Conservation (phyloP, 202 grass and related monocot genomes). For the Musa balbisiana region DNA sequence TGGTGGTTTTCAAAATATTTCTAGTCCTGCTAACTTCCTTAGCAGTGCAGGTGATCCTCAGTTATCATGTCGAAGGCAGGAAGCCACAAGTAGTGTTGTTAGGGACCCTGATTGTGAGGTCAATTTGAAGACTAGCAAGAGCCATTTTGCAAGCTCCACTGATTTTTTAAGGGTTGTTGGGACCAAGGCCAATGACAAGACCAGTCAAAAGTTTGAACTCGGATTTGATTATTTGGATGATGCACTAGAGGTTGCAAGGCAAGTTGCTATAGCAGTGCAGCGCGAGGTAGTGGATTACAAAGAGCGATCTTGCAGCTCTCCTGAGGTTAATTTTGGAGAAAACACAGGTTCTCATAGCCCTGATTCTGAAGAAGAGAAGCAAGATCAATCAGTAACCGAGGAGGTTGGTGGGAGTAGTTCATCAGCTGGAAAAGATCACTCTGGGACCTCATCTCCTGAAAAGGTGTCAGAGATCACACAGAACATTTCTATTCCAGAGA, state of each 20-base stretch:
- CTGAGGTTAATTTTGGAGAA: slow-evolving; percentile 45
- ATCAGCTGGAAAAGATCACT: slow-evolving; percentile 31
- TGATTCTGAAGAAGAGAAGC: slow-evolving; percentile 33
- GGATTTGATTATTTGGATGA: slow-evolving; percentile 50
- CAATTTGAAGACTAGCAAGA: slow-evolving; percentile 27
- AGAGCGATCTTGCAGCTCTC: slow-evolving; percentile 57
- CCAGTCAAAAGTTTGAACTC: slow-evolving; percentile 33
- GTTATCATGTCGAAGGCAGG: not conserved
- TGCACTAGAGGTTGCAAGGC: slow-evolving; percentile 59
- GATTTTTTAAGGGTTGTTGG: slow-evolving; percentile 39
- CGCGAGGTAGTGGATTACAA: slow-evolving; percentile 67
- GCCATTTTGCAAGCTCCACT: not conserved
- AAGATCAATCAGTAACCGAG: slow-evolving; percentile 24
- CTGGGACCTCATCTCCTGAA: slow-evolving; percentile 42
- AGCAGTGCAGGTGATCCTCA: not conserved
- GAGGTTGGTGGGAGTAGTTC: slow-evolving; percentile 40
- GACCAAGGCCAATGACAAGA: slow-evolving; percentile 20
- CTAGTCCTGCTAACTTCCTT: not conserved
- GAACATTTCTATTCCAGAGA: slow-evolving; percentile 4
- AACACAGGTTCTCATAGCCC: slow-evolving; percentile 28
- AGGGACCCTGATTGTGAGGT: slow-evolving; percentile 20
- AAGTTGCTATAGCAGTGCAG: slow-evolving; percentile 70
- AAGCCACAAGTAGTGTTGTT: slow-evolving; percentile 3
- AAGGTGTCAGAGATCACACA: slow-evolving; percentile 48
- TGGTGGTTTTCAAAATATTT: not conserved